Evolutionary conservation across 805 yeast species (phyloP).

Genomic region (Jamesozyma piceae): DNA sequence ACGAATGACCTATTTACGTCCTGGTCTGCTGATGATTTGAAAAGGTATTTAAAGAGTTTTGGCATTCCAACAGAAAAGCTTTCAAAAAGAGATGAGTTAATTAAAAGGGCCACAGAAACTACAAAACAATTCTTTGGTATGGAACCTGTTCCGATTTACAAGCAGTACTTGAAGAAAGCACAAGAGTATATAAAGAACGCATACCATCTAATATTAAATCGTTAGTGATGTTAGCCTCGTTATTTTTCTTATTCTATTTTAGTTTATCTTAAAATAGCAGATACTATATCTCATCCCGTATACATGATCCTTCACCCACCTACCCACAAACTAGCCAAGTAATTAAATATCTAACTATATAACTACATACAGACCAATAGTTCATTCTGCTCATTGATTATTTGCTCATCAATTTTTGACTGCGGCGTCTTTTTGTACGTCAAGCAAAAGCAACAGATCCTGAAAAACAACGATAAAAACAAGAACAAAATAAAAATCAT

Average conservation of each 20-base stretch:
- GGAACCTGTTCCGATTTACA: slow-evolving; percentile 20
- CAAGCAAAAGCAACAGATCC: background rate
- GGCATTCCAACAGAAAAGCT: slow-evolving; percentile 25
- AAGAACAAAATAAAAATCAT: too few species aligned
- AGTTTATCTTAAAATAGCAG: too few species aligned
- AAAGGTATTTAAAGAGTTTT: slow-evolving; percentile 33
- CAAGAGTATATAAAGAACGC: background rate
- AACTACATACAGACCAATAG: too few species aligned
- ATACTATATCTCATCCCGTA: too few species aligned
- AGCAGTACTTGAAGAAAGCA: slow-evolving; percentile 16
- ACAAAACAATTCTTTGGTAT: slow-evolving; percentile 32
- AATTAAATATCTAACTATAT: too few species aligned
- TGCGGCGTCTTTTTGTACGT: too few species aligned
- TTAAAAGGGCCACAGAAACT: slow-evolving; percentile 34
- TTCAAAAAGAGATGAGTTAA: slow-evolving; percentile 29
- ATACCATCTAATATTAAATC: background rate
- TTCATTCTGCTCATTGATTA: background rate
- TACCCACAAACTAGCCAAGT: too few species aligned
- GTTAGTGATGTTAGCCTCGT: background rate
- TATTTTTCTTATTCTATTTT: too few species aligned
- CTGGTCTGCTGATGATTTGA: slow-evolving; percentile 38
- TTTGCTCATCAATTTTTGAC: background rate
- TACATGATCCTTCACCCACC: too few species aligned
- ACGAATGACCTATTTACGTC: slow-evolving; percentile 28
- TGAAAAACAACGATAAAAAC: background rate